Conservation (phyloP, 2,329 filamentous ascomycete genomes). For the Capronia epimyces region DNA sequence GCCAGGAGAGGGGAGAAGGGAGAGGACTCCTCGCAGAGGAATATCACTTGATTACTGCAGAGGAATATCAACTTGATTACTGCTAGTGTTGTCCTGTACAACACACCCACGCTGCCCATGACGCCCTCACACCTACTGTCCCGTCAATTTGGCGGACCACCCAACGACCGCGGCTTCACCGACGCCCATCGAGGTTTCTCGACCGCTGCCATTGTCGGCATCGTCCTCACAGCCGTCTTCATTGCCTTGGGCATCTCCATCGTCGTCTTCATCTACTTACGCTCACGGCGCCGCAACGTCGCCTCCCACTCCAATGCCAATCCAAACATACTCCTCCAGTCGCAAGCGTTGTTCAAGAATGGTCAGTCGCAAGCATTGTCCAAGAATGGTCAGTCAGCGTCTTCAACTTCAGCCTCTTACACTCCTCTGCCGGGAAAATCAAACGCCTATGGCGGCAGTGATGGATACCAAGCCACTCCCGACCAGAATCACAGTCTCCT, state of each 20-base stretch:
- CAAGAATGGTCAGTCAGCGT: too few relatives aligned
- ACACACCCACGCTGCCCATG: slow-evolving; percentile 3
- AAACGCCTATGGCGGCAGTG: slow-evolving; percentile 1
- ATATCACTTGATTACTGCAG: too few relatives aligned
- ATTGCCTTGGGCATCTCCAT: neutral
- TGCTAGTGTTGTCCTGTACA: neutral
- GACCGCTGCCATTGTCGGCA: slow-evolving; percentile 2
- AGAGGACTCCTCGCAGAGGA: too few relatives aligned
- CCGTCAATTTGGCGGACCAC: slow-evolving; percentile 3
- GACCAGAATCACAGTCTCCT: slow-evolving; percentile 15
- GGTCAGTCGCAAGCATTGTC: too few relatives aligned
- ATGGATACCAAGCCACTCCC: slow-evolving; percentile 5
- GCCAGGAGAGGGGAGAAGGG: too few relatives aligned
- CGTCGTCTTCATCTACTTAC: slow-evolving; percentile 5
- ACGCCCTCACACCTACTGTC: slow-evolving; percentile 5
- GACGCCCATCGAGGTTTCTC: neutral
- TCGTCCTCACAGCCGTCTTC: slow-evolving; percentile 6
- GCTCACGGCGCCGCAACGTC: neutral
- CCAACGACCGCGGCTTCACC: neutral
- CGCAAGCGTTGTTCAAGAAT: neutral
- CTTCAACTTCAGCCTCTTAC: too few relatives aligned
- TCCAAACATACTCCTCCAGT: slow-evolving; percentile 4
- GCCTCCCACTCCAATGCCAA: neutral
- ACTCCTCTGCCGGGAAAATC: neutral
- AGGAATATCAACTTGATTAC: too few relatives aligned